Evolutionary conservation across 1,139 yeast genomes (phyloP).

Genomic region (Scheffersomyces titani): DNA sequence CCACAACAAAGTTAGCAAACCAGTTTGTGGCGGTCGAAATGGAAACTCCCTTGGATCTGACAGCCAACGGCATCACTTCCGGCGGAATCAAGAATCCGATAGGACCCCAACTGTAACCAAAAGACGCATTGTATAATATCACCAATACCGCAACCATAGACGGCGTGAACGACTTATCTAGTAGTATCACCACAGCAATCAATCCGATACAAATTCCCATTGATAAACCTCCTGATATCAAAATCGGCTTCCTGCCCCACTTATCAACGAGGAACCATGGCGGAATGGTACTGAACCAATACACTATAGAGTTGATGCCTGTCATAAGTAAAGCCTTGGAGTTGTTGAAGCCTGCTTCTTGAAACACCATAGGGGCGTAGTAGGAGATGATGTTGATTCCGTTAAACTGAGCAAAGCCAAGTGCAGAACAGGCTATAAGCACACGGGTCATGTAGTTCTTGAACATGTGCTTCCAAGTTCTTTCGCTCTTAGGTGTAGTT

Average conservation of each 20-base stretch:
- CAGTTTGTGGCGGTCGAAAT: slow-evolving; percentile 57
- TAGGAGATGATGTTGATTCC: slow-evolving; percentile 58
- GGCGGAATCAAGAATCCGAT: slow-evolving; percentile 57
- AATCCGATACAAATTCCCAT: slow-evolving; percentile 48
- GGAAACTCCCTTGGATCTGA: slow-evolving; percentile 57
- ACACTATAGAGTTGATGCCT: slow-evolving; percentile 52
- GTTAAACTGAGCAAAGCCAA: slow-evolving; percentile 57
- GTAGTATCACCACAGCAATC: slow-evolving; percentile 42
- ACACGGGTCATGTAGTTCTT: slow-evolving; percentile 39
- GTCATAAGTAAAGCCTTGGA: slow-evolving; percentile 54
- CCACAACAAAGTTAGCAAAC: slow-evolving; percentile 56
- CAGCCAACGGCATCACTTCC: slow-evolving; percentile 54
- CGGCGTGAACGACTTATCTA: slow-evolving; percentile 42
- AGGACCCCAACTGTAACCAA: slow-evolving; percentile 62
- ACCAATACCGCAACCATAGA: slow-evolving; percentile 50
- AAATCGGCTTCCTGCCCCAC: slow-evolving; percentile 56
- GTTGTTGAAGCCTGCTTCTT: slow-evolving; percentile 53
- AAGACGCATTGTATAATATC: slow-evolving; percentile 51
- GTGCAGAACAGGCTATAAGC: slow-evolving; percentile 50
- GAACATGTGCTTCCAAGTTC: slow-evolving; percentile 50
- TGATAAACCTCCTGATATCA: slow-evolving; percentile 48
- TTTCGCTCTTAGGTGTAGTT: slow-evolving; percentile 39
- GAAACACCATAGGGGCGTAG: slow-evolving; percentile 58
- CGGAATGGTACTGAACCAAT: slow-evolving; percentile 48
- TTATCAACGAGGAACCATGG: slow-evolving; percentile 58